Percentiles rank a stretch among this genome's conserved stretches.
These are phyloP conservation scores for Podospora appendiculata DNA, from an alignment of 495 filamentous ascomycete genomes.

Conservation along the genomic window DNA sequence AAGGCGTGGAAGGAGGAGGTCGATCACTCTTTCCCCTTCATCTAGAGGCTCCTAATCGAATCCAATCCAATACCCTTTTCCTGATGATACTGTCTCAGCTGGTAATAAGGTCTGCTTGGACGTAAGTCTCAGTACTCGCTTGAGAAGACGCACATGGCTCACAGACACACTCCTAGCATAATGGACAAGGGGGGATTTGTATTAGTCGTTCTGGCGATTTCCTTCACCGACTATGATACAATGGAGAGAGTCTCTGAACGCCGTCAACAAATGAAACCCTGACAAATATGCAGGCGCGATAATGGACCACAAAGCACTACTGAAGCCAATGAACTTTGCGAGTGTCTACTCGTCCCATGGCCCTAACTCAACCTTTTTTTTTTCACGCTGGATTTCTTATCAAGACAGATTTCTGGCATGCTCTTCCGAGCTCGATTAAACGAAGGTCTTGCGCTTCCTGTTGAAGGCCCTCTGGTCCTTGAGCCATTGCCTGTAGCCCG, in stretches of 20 bases:
- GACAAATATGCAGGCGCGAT: neutral
- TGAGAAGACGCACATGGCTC: neutral
- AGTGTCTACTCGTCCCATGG: neutral
- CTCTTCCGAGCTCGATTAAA: slow-evolving; percentile 13
- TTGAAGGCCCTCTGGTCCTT: slow-evolving; percentile 98
- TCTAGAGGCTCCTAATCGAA: slow-evolving; percentile 17
- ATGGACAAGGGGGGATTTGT: slow-evolving; percentile 11
- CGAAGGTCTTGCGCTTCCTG: slow-evolving; percentile 67
- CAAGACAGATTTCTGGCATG: too few species aligned
- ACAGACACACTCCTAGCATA: neutral
- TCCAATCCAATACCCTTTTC: too few species aligned
- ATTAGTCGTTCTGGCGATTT: slow-evolving; percentile 16
- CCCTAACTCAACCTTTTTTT: neutral
- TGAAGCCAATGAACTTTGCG: neutral
- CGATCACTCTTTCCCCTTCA: slow-evolving; percentile 60
- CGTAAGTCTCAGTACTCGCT: too few species aligned
- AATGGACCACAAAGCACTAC: neutral
- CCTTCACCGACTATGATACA: slow-evolving; percentile 20
- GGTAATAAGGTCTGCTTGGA: too few species aligned
- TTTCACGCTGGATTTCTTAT: too few species aligned
- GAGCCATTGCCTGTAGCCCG: slow-evolving; percentile 86
- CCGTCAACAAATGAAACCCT: slow-evolving; percentile 6
- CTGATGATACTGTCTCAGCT: too few species aligned
- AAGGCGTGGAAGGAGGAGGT: slow-evolving; percentile 76
- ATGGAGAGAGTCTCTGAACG: slow-evolving; percentile 20